These are phyloP conservation scores for Marasmius tenuissimus DNA, from an alignment of 1,284 basidiomycete genomes.

Conservation along the genomic window DNA sequence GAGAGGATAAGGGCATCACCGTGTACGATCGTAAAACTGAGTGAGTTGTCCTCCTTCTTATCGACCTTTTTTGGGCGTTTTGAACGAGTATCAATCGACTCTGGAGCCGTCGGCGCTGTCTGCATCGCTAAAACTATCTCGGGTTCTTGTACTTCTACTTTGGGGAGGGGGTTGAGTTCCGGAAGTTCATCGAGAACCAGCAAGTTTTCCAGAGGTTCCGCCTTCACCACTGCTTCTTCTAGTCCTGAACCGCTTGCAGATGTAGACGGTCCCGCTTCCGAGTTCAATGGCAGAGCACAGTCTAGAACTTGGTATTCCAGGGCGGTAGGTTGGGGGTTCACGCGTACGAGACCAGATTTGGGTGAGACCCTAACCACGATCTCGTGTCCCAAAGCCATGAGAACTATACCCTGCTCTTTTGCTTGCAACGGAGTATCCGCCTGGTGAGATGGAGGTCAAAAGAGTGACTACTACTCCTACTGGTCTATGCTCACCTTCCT, in stretches of 20 bases:
- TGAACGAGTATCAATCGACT: not conserved
- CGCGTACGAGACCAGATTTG: conserved; percentile 5
- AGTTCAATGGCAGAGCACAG: too few species aligned
- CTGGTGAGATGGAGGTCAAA: not conserved
- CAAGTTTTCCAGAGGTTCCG: too few species aligned
- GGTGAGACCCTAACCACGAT: conserved; percentile 13
- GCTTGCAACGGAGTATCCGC: conserved; percentile 4
- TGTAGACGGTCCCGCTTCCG: too few species aligned
- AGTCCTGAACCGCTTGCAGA: too few species aligned
- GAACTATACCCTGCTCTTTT: conserved; percentile 6
- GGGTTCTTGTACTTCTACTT: too few species aligned
- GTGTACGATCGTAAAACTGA: conserved; percentile 16
- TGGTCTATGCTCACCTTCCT: conserved; percentile 4
- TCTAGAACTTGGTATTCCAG: too few species aligned
- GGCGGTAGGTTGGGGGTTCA: not conserved
- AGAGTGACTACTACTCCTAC: too few species aligned
- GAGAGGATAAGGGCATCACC: conserved; percentile 18
- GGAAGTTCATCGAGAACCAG: too few species aligned
- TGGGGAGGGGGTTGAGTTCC: too few species aligned
- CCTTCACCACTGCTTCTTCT: too few species aligned
- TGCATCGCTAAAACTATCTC: too few species aligned
- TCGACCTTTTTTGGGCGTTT: not conserved
- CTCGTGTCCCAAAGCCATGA: conserved; percentile 19
- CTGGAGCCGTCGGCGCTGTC: too few species aligned
- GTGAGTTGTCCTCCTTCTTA: conserved; percentile 4